A percentile compares a stretch with the other conserved stretches of the same genome.
These are phyloP conservation scores for Sodiomyces alkalinus DNA, from an alignment of 2,329 filamentous ascomycete genomes.

Conservation along the genomic window DNA sequence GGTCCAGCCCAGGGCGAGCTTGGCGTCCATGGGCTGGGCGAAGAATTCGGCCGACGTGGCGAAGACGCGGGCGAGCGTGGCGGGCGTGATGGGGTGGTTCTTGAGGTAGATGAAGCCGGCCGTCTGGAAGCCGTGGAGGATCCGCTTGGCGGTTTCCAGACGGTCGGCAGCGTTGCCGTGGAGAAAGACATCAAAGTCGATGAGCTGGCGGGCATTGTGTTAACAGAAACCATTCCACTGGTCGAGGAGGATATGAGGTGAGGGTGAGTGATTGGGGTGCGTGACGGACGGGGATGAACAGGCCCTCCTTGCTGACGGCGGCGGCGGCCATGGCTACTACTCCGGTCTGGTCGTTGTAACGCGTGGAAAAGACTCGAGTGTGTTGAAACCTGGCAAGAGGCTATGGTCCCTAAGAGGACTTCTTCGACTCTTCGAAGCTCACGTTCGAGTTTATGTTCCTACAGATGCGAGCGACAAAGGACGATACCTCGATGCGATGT, in stretches of 20 bases:
- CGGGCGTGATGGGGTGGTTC: slow-evolving; percentile 55
- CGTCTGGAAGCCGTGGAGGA: slow-evolving; percentile 67
- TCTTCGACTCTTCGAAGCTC: neutral
- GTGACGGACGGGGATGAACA: slow-evolving; percentile 36
- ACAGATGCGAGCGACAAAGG: no score
- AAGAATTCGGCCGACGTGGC: slow-evolving; percentile 58
- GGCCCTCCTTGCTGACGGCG: slow-evolving; percentile 34
- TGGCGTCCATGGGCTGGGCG: slow-evolving; percentile 41
- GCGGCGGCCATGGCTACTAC: slow-evolving; percentile 18
- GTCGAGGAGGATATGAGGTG: slow-evolving; percentile 11
- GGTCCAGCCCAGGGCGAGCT: slow-evolving; percentile 55
- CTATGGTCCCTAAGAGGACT: neutral
- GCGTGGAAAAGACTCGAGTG: neutral
- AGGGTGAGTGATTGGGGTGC: neutral
- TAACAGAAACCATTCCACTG: no score
- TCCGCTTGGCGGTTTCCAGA: slow-evolving; percentile 49
- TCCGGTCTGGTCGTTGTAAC: neutral
- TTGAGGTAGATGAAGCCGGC: slow-evolving; percentile 84
- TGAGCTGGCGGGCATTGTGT: slow-evolving; percentile 36
- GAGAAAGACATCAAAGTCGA: slow-evolving; percentile 65
- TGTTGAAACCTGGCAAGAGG: neutral
- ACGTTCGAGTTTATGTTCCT: no score
- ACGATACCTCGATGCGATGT: no score
- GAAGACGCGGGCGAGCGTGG: slow-evolving; percentile 48
- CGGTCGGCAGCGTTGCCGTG: slow-evolving; percentile 45